Base-by-base conservation (phyloP, 2,329 filamentous ascomycete species). In the Exserohilum turcica region DNA sequence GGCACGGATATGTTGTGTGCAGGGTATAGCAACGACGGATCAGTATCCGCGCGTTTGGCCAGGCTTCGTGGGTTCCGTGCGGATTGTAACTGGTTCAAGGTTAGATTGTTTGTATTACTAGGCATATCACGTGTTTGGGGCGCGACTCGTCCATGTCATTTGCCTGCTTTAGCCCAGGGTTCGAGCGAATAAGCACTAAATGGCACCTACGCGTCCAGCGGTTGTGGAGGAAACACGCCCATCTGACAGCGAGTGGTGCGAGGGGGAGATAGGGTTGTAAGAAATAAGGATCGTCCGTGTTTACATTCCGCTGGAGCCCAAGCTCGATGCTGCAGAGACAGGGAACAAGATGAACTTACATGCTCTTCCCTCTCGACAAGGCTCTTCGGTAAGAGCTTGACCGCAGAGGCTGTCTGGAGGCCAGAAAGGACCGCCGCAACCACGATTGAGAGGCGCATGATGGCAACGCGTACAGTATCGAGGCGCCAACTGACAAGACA, bases 1-100 rank as follows among this genome's bases (percentile, higher is more conserved):
- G 83, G 84, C 1, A 83, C 79, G 0, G 80, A 79, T 52, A 86
- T 68, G 58, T 81, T 83, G 66, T 82, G 68, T 24, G 72, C 77
- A 3, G 80, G 76, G 61, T 82, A 84, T 8, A 78, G 63, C 15
- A 66, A 38, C 3, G 61, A 57, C 2, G 70, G 73, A 52, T 79
- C 70, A 10, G 66, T 52, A 10, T 68, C 68, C 7, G 57, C 54
- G 27, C 72, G 70, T 53, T 72, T 73, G 29, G 47, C 39, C 6
- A 69, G 51, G n/a, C 54, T 56, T 31, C 58, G 63, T 37, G 54
- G 59, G 21, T 59, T 54, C 43, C 53, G 61, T 32, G 52, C 43
- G 16, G 59, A 48, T 33, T 59, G 51, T 6, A 56, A 51, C 69
- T 71, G 27, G 15, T 33, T 31, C n/a, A 3, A 29, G 12, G 48